A percentile compares a stretch with the other conserved stretches of the same genome.
phyloP scores from a whole-genome alignment of 2,329 filamentous ascomycete genomes.

The Phyllosticta citrichinensis region DNA sequence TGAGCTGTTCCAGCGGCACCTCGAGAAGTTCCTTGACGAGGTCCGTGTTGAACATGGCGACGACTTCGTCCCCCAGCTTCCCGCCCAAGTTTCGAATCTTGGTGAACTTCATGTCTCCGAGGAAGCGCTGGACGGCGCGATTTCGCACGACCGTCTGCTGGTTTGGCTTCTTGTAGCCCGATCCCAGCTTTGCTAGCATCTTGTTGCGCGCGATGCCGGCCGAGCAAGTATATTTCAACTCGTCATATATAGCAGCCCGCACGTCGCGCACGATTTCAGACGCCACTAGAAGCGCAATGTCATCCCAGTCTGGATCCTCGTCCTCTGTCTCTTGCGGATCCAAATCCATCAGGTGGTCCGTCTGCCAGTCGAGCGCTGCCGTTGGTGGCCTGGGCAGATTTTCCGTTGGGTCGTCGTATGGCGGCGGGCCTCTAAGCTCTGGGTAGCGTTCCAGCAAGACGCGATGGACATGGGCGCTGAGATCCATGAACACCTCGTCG shows the following conservation, averaged over 20 bases:
- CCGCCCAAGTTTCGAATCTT: constrained; percentile 94
- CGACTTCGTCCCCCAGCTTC: constrained; percentile 82
- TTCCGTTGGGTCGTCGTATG: constrained; percentile 63
- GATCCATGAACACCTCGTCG: constrained; percentile 90
- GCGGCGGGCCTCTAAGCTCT: constrained; percentile 56
- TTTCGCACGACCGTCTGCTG: constrained; percentile 89
- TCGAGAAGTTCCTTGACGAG: constrained; percentile 63
- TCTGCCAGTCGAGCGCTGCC: constrained; percentile 70
- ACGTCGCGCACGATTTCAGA: constrained; percentile 80
- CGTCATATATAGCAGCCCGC: constrained; percentile 56
- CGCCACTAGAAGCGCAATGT: constrained; percentile 67
- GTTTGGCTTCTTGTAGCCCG: constrained; percentile 85
- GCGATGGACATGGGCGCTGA: constrained; percentile 73
- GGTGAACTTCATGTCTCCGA: constrained; percentile 80
- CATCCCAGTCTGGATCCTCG: constrained; percentile 90
- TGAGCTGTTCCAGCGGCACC: constrained; percentile 64
- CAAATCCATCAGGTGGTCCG: constrained; percentile 72
- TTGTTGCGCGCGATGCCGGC: constrained; percentile 86
- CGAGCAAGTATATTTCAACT: constrained; percentile 81
- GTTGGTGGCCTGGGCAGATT: constrained; percentile 61
- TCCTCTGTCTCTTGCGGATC: constrained; percentile 63
- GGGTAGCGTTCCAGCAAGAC: constrained; percentile 67
- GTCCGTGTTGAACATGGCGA: constrained; percentile 72
- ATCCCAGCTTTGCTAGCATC: constrained; percentile 89
- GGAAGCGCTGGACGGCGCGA: constrained; percentile 67